phyloP scores from a whole-genome alignment of 1,139 yeast species.

The Suhomyces coccinellae region DNA sequence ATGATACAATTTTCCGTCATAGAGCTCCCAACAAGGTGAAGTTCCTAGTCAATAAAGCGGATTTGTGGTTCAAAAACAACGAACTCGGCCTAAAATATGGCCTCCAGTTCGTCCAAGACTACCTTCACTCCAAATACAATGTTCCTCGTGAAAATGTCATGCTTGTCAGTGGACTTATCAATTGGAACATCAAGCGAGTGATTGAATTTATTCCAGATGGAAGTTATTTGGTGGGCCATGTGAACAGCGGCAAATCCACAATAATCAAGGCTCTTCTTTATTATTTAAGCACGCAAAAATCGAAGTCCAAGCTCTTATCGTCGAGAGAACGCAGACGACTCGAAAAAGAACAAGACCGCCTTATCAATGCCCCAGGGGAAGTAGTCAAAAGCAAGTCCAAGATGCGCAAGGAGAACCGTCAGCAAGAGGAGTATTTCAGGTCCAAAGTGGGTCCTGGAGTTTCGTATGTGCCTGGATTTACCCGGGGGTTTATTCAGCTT shows the following conservation, averaged over 20 bases:
- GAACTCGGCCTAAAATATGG: slow-evolving; percentile 38
- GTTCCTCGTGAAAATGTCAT: slow-evolving; percentile 49
- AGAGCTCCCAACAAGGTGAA: slow-evolving; percentile 38
- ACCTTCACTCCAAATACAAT: slow-evolving; percentile 39
- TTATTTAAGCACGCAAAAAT: slow-evolving; percentile 17
- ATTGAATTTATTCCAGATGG: slow-evolving; percentile 41
- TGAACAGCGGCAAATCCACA: slow-evolving; percentile 77
- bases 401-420: slow-evolving; percentile 14
- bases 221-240: slow-evolving; percentile 65
- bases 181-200: slow-evolving; percentile 50
- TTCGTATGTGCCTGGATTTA: slow-evolving; percentile 57
- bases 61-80: slow-evolving; percentile 45
- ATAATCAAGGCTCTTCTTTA: slow-evolving; percentile 53
- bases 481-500: slow-evolving; percentile 47
- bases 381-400: slow-evolving; percentile 12
- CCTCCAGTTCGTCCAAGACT: slow-evolving; percentile 44
- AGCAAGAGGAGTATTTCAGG: slow-evolving; percentile 18
- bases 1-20: slow-evolving; percentile 37
- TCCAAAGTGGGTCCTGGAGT: slow-evolving; percentile 44
- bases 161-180: slow-evolving; percentile 48
- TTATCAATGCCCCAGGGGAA: slow-evolving; percentile 12
- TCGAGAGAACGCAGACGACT: slow-evolving; percentile 14
- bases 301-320: slow-evolving; percentile 6
- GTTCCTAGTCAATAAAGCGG: slow-evolving; percentile 61
- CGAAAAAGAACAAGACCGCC: slow-evolving; percentile 22